Conservation (phyloP, 495 filamentous ascomycete species). For the Neurospora discreta region DNA sequence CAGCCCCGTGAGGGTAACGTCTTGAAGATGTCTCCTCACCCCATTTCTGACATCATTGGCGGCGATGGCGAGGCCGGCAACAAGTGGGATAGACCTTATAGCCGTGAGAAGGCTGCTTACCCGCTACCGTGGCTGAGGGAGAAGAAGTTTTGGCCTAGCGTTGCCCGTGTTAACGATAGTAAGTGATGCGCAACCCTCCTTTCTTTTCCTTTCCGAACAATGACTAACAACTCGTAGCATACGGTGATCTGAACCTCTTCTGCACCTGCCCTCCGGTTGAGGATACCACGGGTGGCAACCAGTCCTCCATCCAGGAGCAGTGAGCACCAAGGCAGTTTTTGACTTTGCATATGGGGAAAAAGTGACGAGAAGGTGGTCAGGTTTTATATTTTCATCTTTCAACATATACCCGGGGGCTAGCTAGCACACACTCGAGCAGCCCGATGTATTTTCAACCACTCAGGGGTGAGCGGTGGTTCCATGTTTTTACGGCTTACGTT, state of each 20-base stretch:
- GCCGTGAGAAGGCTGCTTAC: conserved; percentile 76
- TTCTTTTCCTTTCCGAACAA: background rate
- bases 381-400: background rate
- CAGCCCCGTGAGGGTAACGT: conserved; percentile 76
- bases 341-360: background rate
- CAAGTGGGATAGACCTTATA: conserved; percentile 73
- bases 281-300: conserved; percentile 31
- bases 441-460: background rate
- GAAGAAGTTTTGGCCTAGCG: conserved; percentile 98
- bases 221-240: conserved; percentile 41
- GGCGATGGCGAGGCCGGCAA: conserved; percentile 35
- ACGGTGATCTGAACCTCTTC: conserved; percentile 88
- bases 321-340: background rate
- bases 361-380: background rate
- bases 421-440: background rate
- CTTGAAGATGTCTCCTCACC: conserved; percentile 85
- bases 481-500: background rate
- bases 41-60: conserved; percentile 65
- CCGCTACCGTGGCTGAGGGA: conserved; percentile 75
- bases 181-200: conserved; percentile 21
- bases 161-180: conserved; percentile 87
- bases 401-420: background rate
- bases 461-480: background rate
- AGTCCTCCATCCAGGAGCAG: conserved; percentile 13
- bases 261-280: conserved; percentile 89